Percentiles rank a stretch among this genome's conserved stretches.
Conservation (phyloP, 1,284 basidiomycete species). For the Rhodotorula glutinis region DNA sequence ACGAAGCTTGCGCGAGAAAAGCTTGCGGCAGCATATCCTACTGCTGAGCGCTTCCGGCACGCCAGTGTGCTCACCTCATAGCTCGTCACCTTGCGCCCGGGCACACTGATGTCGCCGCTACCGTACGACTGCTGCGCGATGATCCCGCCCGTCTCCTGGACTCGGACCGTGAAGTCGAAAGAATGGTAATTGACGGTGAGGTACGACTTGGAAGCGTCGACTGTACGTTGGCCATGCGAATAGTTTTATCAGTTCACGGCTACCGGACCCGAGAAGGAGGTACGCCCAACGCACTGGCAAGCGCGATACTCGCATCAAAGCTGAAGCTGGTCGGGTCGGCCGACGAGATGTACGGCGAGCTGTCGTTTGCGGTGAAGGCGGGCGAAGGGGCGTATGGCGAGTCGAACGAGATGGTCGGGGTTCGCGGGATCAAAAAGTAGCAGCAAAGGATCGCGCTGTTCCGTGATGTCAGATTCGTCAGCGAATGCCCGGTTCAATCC, state of each 20-base stretch:
- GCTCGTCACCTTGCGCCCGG: slow-evolving; percentile 10
- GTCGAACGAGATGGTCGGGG: slow-evolving; percentile 25
- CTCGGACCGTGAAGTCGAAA: slow-evolving; percentile 23
- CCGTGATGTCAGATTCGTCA: not conserved
- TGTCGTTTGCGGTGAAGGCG: slow-evolving; percentile 16
- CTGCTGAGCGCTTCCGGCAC: not conserved
- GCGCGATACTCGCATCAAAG: slow-evolving; percentile 13
- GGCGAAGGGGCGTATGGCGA: slow-evolving; percentile 15
- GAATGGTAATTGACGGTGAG: slow-evolving; percentile 25
- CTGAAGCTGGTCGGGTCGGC: slow-evolving; percentile 21
- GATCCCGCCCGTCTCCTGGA: slow-evolving; percentile 19
- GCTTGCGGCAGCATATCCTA: no score
- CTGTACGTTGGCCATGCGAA: not conserved
- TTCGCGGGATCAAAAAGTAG: slow-evolving; percentile 28
- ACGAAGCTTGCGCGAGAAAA: no score
- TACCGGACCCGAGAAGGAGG: not conserved
- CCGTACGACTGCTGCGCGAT: slow-evolving; percentile 14
- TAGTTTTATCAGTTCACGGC: no score
- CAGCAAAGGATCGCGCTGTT: slow-evolving; percentile 19
- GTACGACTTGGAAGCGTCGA: slow-evolving; percentile 27
- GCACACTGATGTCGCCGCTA: slow-evolving; percentile 18
- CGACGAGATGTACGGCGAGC: slow-evolving; percentile 22
- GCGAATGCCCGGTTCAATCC: not conserved
- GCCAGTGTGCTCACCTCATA: slow-evolving; percentile 5
- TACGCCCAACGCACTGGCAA: slow-evolving; percentile 8